These are phyloP conservation scores for Pseudonitzschia multistriata DNA, from an alignment of 108 stramenopile species.

Conservation along the genomic window DNA sequence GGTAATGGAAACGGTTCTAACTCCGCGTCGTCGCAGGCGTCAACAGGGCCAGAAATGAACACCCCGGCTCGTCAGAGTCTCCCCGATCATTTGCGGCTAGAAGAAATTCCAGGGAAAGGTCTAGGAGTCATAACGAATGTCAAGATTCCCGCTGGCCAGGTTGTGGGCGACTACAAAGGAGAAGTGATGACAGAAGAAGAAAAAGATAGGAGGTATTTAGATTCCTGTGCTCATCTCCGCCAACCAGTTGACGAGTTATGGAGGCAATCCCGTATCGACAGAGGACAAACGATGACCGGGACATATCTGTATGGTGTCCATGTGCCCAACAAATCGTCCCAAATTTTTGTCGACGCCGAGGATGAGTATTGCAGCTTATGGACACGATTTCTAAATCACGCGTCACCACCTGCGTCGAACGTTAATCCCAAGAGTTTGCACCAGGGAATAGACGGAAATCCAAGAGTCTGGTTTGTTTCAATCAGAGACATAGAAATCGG, in stretches of 20 bases:
- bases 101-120: constrained; percentile 36
- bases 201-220: constrained; percentile 46
- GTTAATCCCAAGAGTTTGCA: constrained; percentile 40
- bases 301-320: constrained; percentile 41
- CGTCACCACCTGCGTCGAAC: constrained; percentile 25
- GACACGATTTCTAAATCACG: constrained; percentile 55
- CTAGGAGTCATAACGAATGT: constrained; percentile 29
- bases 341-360: constrained; percentile 46
- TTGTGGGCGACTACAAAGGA: constrained; percentile 52
- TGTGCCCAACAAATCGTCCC: constrained; percentile 3
- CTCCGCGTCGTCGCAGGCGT: background rate
- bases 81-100: constrained; percentile 29
- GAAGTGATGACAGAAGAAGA: constrained; percentile 38
- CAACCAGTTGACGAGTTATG: constrained; percentile 35
- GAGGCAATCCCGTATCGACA: constrained; percentile 36
- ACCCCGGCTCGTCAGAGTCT: constrained; percentile 43
- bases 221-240: constrained; percentile 23
- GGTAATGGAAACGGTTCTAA: background rate
- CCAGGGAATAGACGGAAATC: constrained; percentile 31
- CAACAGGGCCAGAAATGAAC: constrained; percentile 8
- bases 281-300: constrained; percentile 43
- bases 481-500: constrained; percentile 65
- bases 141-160: constrained; percentile 10
- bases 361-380: constrained; percentile 46
- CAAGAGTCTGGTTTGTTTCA: constrained; percentile 75